A percentile compares a stretch with the other conserved stretches of the same genome.
Conservation (phyloP, 2,329 filamentous ascomycete genomes). For the Alternaria incomplexa region DNA sequence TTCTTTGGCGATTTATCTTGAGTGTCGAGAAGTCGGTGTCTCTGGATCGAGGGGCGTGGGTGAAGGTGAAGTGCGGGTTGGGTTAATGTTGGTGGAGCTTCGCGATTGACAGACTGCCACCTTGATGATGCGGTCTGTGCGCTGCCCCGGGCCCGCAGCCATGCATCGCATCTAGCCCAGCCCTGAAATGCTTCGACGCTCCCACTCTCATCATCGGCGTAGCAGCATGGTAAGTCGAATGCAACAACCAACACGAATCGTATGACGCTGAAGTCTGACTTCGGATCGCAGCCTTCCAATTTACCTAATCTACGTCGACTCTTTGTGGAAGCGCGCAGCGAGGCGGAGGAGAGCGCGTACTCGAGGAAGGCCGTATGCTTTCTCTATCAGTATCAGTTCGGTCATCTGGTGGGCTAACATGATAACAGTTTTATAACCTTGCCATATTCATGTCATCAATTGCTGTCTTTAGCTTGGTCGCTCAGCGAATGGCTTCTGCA, state of each 20-base stretch:
- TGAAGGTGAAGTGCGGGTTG: slow-evolving; percentile 14
- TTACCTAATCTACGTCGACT: slow-evolving; percentile 94
- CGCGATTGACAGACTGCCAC: slow-evolving; percentile 39
- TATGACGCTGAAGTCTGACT: neutral
- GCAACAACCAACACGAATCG: neutral
- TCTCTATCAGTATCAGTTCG: neutral
- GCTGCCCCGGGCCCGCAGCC: neutral
- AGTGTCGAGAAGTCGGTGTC: neutral
- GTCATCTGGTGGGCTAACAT: neutral
- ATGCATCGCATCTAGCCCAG: slow-evolving; percentile 11
- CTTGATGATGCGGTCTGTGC: slow-evolving; percentile 37
- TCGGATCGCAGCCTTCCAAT: slow-evolving; percentile 64
- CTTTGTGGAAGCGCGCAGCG: slow-evolving; percentile 91
- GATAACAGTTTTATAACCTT: slow-evolving; percentile 87
- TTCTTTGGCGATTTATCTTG: neutral
- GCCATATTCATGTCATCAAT: slow-evolving; percentile 97
- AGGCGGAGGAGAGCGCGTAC: slow-evolving; percentile 92
- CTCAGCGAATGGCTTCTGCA: slow-evolving; percentile 73
- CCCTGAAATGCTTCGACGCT: slow-evolving; percentile 9
- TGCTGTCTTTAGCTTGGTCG: slow-evolving; percentile 89
- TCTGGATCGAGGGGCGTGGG: slow-evolving; percentile 9
- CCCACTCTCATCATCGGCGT: slow-evolving; percentile 7
- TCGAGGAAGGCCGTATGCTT: slow-evolving; percentile 83
- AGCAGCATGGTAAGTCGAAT: slow-evolving; percentile 24
- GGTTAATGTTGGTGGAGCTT: slow-evolving; percentile 25